Evolutionary conservation across 1,284 basidiomycete genomes (phyloP).

Genomic region (Papiliotrema flavescens): DNA sequence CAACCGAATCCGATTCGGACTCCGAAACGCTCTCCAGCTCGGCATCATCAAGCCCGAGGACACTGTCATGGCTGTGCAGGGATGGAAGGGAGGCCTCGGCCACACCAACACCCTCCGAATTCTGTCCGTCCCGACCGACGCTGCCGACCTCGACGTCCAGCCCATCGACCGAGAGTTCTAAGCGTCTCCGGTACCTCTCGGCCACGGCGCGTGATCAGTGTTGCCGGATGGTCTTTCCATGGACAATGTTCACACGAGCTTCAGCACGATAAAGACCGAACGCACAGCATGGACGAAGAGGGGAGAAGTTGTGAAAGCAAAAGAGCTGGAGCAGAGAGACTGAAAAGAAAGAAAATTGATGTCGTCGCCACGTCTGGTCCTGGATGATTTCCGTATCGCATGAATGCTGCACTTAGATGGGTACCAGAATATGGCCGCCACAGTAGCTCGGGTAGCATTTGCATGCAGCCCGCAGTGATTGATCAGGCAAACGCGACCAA

Average conservation of each 20-base stretch:
- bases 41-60: conserved; percentile 86
- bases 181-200: not conserved
- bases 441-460: too few species aligned
- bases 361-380: too few species aligned
- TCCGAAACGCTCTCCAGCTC: conserved; percentile 80
- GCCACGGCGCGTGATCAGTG: not conserved
- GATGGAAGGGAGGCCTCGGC: conserved; percentile 96
- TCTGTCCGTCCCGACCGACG: conserved; percentile 71
- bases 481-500: too few species aligned
- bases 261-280: too few species aligned
- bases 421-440: too few species aligned
- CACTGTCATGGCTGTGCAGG: conserved; percentile 92
- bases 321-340: too few species aligned
- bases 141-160: conserved; percentile 75
- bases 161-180: conserved; percentile 44
- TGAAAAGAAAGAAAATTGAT: too few species aligned
- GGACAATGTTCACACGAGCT: not conserved
- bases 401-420: too few species aligned
- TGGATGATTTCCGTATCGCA: too few species aligned
- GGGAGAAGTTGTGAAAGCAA: too few species aligned
- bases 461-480: too few species aligned
- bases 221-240: not conserved
- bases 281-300: too few species aligned
- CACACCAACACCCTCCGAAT: conserved; percentile 58
- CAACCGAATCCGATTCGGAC: conserved; percentile 65